Evolutionary conservation across 805 yeast genomes (phyloP).

Genomic region (Zygosaccharomyces bailii): DNA sequence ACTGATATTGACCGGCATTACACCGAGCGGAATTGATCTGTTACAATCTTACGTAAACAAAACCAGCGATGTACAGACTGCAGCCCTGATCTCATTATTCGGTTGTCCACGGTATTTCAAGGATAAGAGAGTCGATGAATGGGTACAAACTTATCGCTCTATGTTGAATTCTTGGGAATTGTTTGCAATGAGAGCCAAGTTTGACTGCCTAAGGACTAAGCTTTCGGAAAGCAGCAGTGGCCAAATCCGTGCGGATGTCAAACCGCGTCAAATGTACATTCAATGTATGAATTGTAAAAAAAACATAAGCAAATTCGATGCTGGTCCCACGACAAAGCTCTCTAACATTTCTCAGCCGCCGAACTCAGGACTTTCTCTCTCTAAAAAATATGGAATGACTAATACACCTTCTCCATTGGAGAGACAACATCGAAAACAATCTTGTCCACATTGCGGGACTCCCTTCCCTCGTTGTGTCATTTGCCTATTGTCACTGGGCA

Average conservation of each 20-base stretch:
- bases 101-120: constrained; percentile 81
- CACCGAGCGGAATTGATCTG: constrained; percentile 76
- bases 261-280: constrained; percentile 71
- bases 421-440: constrained; percentile 24
- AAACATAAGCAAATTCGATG: constrained; percentile 45
- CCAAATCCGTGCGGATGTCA: constrained; percentile 43
- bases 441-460: constrained; percentile 83
- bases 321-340: constrained; percentile 11
- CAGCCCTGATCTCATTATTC: constrained; percentile 72
- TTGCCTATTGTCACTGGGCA: constrained; percentile 77
- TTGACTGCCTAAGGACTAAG: constrained; percentile 74
- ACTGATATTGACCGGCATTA: constrained; percentile 83
- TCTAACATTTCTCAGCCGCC: constrained; percentile 10
- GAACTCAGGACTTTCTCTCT: constrained; percentile 4
- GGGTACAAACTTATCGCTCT: constrained; percentile 70
- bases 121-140: constrained; percentile 68
- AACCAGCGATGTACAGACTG: constrained; percentile 89
- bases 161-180: constrained; percentile 77
- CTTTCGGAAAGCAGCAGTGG: constrained; percentile 55
- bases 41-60: constrained; percentile 84
- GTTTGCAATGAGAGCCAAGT: constrained; percentile 74
- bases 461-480: constrained; percentile 89
- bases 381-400: constrained; percentile 17
- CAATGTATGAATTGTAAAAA: constrained; percentile 84
- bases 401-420: constrained; percentile 11